phyloP scores from a whole-genome alignment of 306 rosid species.

The Vigna radiata region DNA sequence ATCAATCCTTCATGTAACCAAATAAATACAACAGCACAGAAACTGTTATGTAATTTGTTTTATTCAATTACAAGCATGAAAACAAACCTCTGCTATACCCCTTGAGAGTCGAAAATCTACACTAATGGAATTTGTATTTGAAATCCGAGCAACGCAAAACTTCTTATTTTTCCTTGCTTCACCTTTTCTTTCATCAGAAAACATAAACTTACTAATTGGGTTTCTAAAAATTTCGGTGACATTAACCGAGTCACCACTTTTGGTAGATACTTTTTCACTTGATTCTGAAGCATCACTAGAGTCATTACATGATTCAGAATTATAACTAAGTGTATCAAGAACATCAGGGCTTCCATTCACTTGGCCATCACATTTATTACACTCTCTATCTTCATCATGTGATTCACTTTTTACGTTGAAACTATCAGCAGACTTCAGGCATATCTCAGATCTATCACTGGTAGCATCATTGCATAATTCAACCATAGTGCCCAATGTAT shows the following conservation, averaged over 20 bases:
- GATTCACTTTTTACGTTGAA: conserved; percentile 50
- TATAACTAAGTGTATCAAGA: conserved; percentile 56
- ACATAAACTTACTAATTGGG: conserved; percentile 57
- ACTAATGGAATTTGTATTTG: conserved; percentile 83
- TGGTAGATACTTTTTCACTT: conserved; percentile 60
- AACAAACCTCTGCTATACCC: conserved; percentile 93
- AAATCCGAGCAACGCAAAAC: conserved; percentile 75
- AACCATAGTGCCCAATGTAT: conserved; percentile 47
- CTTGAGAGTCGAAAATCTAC: conserved; percentile 96
- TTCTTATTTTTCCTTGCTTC: conserved; percentile 76
- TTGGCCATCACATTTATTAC: conserved; percentile 53
- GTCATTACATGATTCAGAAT: conserved; percentile 72
- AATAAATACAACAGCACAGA: conserved; percentile 23
- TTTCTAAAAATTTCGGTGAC: conserved; percentile 55
- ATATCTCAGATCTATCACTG: conserved; percentile 56
- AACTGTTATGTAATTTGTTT: conserved; percentile 29
- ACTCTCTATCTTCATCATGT: conserved; percentile 52
- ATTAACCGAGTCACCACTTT: conserved; percentile 57
- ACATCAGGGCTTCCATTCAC: conserved; percentile 62
- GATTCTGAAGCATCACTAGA: conserved; percentile 67
- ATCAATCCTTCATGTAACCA: conserved; percentile 28
- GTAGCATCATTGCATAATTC: conserved; percentile 49
- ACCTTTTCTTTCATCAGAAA: conserved; percentile 51
- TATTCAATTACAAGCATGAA: conserved; percentile 31
- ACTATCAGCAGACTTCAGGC: conserved; percentile 52